phyloP scores from a whole-genome alignment of 331 rosid genomes.

The Pyracantha coccinea region DNA sequence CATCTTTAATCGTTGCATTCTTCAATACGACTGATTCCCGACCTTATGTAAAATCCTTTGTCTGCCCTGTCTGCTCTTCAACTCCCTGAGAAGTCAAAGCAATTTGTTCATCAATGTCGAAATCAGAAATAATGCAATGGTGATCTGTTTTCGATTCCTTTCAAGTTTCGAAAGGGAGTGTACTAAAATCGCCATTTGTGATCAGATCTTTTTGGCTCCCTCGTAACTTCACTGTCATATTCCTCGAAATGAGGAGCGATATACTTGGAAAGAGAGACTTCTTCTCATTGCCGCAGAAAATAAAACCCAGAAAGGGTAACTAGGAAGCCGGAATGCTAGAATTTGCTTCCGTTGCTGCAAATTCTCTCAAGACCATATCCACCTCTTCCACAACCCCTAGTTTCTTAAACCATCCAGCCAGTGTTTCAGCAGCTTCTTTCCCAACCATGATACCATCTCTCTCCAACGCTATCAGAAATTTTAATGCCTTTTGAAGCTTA shows the following conservation, averaged over 20 bases:
- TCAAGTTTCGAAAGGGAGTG: neutral
- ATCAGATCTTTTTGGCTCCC: slow-evolving; percentile 14
- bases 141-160: neutral
- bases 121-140: neutral
- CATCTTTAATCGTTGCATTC: slow-evolving; percentile 75
- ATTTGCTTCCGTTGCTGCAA: slow-evolving; percentile 26
- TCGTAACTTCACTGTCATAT: too few species aligned
- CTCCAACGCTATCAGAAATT: slow-evolving; percentile 56
- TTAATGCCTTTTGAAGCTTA: slow-evolving; percentile 50
- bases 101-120: slow-evolving; percentile 3
- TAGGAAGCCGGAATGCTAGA: slow-evolving; percentile 4
- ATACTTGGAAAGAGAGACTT: too few species aligned
- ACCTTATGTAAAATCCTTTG: slow-evolving; percentile 70
- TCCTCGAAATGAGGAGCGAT: too few species aligned
- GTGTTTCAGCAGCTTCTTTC: slow-evolving; percentile 60
- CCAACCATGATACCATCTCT: slow-evolving; percentile 47
- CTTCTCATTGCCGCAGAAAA: too few species aligned
- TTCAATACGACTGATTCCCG: slow-evolving; percentile 61
- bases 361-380: slow-evolving; percentile 63
- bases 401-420: slow-evolving; percentile 69
- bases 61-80: slow-evolving; percentile 64
- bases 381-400: slow-evolving; percentile 84
- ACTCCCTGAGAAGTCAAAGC: slow-evolving; percentile 54
- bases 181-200: slow-evolving; percentile 63
- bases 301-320: neutral